Evolutionary conservation across 139 green algal species (phyloP), one percentile per base, ranked within the genome.

Genomic region (Zygnema cylindricum): DNA sequence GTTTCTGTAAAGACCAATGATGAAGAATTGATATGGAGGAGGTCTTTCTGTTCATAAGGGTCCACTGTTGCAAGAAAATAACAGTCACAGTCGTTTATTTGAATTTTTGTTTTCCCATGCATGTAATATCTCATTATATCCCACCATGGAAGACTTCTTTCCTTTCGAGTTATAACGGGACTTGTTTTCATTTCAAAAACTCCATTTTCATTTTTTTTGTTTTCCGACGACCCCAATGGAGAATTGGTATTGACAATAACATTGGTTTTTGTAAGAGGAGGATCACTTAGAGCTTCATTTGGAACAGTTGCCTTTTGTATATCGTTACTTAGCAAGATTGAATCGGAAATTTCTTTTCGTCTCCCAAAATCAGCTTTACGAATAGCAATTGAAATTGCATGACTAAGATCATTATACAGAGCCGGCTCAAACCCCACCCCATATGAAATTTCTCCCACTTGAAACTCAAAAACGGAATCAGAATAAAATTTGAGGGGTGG

Each of bases 61-160:
- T 91, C 86, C 78, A 49, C 42, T 23, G 86, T 89, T 1, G 86
- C 78, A n/a, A 78, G 85, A 23, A 86, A 36, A 43, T 33, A 77
- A 30, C 69, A 88, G 2, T 49, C 32, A 7, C 57, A 88, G 85
- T 90, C 76, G 1, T 82, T 40, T 0, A 87, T 42, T 1, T 30
- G 38, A 11, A 90, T 1, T 3, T n/a, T 22, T 2, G 54, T 78
- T 32, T 69, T 43, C 21, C 85, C 85, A 55, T 91, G 86, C 78
- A 88, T 82, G 55, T 91, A 91, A n/a, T 91, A 91, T n/a, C 86
- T 42, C 78, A 91, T 88, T 2, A 84, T 41, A 39, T 91, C 86
- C 86, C 86, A 91, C 86, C 86, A 91, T 0, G 86, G 86, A 36
- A 91, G 49, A 77, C 57, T 89, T 0, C 86, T 36, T 2, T 91